These are phyloP conservation scores for Emiliania huxleyi DNA, from an alignment of 78 protist species.

Conservation along the genomic window DNA sequence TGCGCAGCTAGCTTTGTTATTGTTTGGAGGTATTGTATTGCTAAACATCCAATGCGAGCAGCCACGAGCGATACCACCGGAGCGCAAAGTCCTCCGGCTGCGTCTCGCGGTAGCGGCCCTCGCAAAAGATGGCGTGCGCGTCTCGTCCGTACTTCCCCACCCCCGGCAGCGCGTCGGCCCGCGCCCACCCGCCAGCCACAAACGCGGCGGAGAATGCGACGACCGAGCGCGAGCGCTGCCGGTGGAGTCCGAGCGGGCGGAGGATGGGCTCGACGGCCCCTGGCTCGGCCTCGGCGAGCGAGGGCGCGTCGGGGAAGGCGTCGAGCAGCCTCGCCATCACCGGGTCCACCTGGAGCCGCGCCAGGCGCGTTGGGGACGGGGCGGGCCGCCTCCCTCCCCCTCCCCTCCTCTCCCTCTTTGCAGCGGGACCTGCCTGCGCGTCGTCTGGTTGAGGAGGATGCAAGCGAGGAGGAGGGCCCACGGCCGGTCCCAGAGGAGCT, in stretches of 20 bases:
- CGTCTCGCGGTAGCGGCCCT: not conserved
- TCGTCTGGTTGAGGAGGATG: not conserved
- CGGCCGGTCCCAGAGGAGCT: not conserved
- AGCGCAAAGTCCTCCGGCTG: not conserved
- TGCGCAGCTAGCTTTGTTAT: too few species aligned
- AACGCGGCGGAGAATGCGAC: not conserved
- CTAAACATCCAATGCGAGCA: not conserved
- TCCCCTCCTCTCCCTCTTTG: too few species aligned
- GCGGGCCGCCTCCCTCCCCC: too few species aligned
- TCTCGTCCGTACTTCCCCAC: not conserved
- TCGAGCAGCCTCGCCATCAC: not conserved
- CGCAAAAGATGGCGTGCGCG: not conserved
- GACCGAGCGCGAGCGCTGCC: not conserved
- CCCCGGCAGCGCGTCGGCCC: not conserved
- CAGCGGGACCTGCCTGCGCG: too few species aligned
- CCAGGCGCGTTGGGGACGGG: too few species aligned
- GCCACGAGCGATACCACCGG: not conserved
- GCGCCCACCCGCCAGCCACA: not conserved
- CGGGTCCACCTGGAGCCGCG: conserved; percentile 11
- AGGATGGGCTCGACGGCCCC: not conserved
- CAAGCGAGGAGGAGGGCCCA: not conserved
- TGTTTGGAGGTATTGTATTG: too few species aligned
- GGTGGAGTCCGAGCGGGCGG: not conserved
- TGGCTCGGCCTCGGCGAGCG: not conserved
- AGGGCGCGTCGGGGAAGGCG: not conserved